A percentile compares a stretch with the other conserved stretches of the same genome.
Conservation (phyloP, 805 yeast genomes). For the Yamadazyma sp. region DNA sequence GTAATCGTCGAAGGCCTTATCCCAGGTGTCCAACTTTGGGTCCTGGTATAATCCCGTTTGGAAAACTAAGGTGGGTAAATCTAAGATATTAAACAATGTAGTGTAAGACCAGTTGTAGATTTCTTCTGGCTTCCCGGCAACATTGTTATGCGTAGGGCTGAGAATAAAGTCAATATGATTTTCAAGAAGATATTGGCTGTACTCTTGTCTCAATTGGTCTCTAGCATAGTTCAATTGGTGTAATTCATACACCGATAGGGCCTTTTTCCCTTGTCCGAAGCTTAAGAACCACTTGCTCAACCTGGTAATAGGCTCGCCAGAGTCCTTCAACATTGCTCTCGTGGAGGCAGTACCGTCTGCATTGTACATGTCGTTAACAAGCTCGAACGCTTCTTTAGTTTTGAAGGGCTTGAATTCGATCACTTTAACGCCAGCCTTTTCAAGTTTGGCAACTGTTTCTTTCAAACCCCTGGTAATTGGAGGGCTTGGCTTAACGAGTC, state of each 20-base stretch:
- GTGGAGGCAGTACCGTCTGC: constrained; percentile 68
- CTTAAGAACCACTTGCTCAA: constrained; percentile 62
- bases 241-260: constrained; percentile 48
- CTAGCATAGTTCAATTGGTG: constrained; percentile 53
- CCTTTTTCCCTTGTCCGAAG: constrained; percentile 55
- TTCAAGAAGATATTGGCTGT: constrained; percentile 50
- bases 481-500: constrained; percentile 64
- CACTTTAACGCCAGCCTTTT: constrained; percentile 57
- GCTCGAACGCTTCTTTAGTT: constrained; percentile 58
- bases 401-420: constrained; percentile 58
- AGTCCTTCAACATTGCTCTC: constrained; percentile 46
- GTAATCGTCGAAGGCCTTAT: constrained; percentile 28
- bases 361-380: constrained; percentile 55
- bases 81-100: constrained; percentile 68
- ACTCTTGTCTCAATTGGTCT: constrained; percentile 59
- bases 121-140: constrained; percentile 64
- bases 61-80: constrained; percentile 63
- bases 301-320: constrained; percentile 70
- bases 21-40: constrained; percentile 51
- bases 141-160: constrained; percentile 66
- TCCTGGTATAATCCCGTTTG: constrained; percentile 65
- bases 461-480: constrained; percentile 61
- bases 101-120: constrained; percentile 82
- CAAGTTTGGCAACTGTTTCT: constrained; percentile 51
- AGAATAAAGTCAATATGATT: constrained; percentile 63